Conservation (phyloP, 1,284 basidiomycete species). For the Papiliotrema flavescens region DNA sequence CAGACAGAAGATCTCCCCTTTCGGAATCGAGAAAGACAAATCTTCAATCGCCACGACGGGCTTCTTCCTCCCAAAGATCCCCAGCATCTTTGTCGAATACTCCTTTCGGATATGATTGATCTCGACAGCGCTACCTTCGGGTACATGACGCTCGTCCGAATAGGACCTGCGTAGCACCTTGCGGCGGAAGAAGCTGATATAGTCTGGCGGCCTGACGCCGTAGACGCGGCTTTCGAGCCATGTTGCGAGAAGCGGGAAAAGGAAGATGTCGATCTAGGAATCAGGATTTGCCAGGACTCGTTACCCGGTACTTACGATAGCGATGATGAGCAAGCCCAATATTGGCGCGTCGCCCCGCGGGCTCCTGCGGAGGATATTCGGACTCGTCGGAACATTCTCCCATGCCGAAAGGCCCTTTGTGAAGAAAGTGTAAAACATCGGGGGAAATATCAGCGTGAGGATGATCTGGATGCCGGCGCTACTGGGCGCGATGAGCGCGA, state of each 20-base stretch:
- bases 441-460: conserved; percentile 68
- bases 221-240: conserved; percentile 61
- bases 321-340: conserved; percentile 62
- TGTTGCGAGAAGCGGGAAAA: conserved; percentile 65
- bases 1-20: conserved; percentile 66
- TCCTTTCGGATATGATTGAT: conserved; percentile 23
- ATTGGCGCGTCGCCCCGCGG: conserved; percentile 59
- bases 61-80: conserved; percentile 38
- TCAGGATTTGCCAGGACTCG: background rate
- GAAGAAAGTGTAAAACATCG: conserved; percentile 70
- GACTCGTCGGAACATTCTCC: conserved; percentile 58
- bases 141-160: background rate
- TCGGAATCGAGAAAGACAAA: conserved; percentile 63
- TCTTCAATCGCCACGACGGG: conserved; percentile 61
- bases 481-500: conserved; percentile 60
- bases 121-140: conserved; percentile 17
- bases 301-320: conserved; percentile 53
- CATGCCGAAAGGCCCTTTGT: conserved; percentile 63
- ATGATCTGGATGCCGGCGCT: conserved; percentile 54
- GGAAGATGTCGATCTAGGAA: conserved; percentile 60
- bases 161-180: conserved; percentile 2
- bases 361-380: conserved; percentile 57
- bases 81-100: conserved; percentile 21
- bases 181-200: conserved; percentile 10
- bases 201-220: conserved; percentile 48